Evolutionary conservation across 495 filamentous ascomycete genomes (phyloP).

Genomic region (Melanomma pulvis-pyrius): DNA sequence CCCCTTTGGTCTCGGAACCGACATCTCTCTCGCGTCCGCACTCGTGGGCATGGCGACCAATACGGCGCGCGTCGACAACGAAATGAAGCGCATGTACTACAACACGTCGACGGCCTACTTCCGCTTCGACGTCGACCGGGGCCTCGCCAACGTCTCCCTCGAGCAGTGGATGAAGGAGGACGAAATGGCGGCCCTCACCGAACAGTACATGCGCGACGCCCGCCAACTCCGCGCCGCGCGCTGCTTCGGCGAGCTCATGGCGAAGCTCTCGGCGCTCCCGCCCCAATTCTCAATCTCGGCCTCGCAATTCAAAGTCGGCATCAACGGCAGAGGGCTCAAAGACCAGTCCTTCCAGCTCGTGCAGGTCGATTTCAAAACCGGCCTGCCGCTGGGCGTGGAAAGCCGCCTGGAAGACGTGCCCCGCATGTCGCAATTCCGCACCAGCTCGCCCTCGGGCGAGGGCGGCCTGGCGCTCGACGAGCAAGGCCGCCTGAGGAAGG

Average conservation of each 20-base stretch:
- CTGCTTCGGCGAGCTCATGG: conserved; percentile 36
- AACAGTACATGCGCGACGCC: conserved; percentile 42
- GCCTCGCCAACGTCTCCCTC: conserved; percentile 38
- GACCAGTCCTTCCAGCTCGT: conserved; percentile 31
- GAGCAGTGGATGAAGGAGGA: conserved; percentile 45
- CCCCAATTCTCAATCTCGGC: conserved; percentile 37
- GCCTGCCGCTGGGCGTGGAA: conserved; percentile 34
- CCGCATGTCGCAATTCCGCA: conserved; percentile 30
- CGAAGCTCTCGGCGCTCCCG: conserved; percentile 35
- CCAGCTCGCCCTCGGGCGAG: conserved; percentile 29
- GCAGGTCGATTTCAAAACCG: conserved; percentile 42
- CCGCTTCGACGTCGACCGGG: conserved; percentile 42
- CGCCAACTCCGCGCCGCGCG: conserved; percentile 33
- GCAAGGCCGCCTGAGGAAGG: conserved; percentile 32
- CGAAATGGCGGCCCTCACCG: conserved; percentile 42
- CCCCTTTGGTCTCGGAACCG: conserved; percentile 39
- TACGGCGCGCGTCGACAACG: conserved; percentile 41
- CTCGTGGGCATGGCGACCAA: conserved; percentile 42
- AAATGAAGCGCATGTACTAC: conserved; percentile 44
- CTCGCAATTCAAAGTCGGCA: conserved; percentile 34
- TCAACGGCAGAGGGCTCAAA: conserved; percentile 30
- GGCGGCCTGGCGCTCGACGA: conserved; percentile 32
- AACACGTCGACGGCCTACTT: conserved; percentile 36
- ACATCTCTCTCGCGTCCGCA: conserved; percentile 39
- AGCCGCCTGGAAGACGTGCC: conserved; percentile 23